Evolutionary conservation across 2,329 filamentous ascomycete genomes (phyloP).

Genomic region (Fusarium sp.): DNA sequence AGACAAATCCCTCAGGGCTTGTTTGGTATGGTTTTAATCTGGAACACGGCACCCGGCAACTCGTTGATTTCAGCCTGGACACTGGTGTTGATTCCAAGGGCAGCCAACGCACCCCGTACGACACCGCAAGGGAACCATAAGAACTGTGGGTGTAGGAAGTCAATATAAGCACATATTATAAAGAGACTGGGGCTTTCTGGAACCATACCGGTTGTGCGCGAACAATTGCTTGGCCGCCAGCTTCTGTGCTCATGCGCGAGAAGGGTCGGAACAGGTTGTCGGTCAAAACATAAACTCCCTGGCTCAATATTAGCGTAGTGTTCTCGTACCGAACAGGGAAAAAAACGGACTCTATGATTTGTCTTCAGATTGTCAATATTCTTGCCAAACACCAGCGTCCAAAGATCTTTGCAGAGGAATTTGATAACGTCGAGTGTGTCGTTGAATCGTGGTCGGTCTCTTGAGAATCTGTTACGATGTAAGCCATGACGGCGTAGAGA

Average conservation of each 20-base stretch:
- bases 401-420: conserved; percentile 98
- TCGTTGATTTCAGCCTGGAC: conserved; percentile 92
- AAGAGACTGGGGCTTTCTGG: background rate
- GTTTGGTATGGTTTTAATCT: conserved; percentile 86
- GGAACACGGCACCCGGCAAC: conserved; percentile 89
- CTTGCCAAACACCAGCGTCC: conserved; percentile 93
- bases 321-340: background rate
- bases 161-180: background rate
- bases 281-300: conserved; percentile 95
- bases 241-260: conserved; percentile 85
- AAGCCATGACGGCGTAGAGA: conserved; percentile 7
- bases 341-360: conserved; percentile 78
- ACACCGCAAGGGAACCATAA: conserved; percentile 96
- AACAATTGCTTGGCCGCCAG: conserved; percentile 75
- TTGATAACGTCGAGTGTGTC: conserved; percentile 97
- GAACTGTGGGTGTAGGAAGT: conserved; percentile 66
- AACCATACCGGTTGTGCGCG: conserved; percentile 80
- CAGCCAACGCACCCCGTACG: conserved; percentile 90
- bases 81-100: conserved; percentile 87
- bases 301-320: conserved; percentile 6
- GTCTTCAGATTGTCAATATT: conserved; percentile 99
- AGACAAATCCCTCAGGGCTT: conserved; percentile 51
- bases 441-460: conserved; percentile 85
- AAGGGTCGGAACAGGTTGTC: conserved; percentile 93
- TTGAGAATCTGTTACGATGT: conserved; percentile 74